Evolutionary conservation across 805 yeast genomes (phyloP).

Genomic region (Candida verbasci): DNA sequence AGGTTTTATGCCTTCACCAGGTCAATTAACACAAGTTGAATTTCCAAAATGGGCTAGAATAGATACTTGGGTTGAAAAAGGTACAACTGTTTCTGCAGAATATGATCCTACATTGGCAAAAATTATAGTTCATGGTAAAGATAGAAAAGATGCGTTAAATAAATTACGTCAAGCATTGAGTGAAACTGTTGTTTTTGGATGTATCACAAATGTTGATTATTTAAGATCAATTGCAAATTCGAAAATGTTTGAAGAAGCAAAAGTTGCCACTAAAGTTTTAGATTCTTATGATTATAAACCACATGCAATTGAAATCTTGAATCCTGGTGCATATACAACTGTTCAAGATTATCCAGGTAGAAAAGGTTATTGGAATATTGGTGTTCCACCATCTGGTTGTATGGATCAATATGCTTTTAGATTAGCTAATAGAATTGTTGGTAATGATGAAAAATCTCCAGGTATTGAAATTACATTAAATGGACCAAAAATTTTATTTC

Average conservation of each 20-base stretch:
- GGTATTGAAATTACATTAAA: conserved; percentile 84
- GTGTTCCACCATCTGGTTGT: conserved; percentile 98
- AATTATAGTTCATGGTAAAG: conserved; percentile 90
- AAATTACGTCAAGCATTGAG: conserved; percentile 76
- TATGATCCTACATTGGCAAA: conserved; percentile 96
- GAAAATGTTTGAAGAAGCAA: conserved; percentile 75
- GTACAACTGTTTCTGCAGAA: conserved; percentile 84
- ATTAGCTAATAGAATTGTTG: conserved; percentile 85
- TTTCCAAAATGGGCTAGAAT: conserved; percentile 92
- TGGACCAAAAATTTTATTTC: conserved; percentile 87
- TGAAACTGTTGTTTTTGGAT: conserved; percentile 86
- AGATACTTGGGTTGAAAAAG: conserved; percentile 91
- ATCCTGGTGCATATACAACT: conserved; percentile 78
- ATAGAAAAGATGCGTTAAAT: conserved; percentile 77
- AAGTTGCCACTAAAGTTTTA: conserved; percentile 82
- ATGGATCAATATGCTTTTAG: conserved; percentile 94
- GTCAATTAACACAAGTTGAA: conserved; percentile 76
- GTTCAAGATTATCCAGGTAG: conserved; percentile 98
- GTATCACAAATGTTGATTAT: conserved; percentile 86
- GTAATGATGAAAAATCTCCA: conserved; percentile 77
- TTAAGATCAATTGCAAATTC: conserved; percentile 81
- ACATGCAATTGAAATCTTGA: conserved; percentile 74
- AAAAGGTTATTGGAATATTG: conserved; percentile 79
- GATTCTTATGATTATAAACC: conserved; percentile 79
- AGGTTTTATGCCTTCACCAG: conserved; percentile 94